Conservation (phyloP, 2,329 filamentous ascomycete genomes). For the Colletotrichum sp. region DNA sequence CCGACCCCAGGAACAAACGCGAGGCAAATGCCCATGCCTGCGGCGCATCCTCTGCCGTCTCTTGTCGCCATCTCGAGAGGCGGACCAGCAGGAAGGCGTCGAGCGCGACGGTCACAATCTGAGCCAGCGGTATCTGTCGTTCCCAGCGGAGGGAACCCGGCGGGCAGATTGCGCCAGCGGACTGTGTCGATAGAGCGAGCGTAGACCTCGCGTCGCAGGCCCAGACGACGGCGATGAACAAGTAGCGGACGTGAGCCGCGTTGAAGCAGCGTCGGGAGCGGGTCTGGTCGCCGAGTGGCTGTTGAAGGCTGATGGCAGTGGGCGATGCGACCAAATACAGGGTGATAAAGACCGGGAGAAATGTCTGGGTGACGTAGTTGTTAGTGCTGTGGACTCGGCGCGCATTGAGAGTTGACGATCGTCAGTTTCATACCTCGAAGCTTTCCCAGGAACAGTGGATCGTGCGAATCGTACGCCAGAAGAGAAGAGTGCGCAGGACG, state of each 20-base stretch:
- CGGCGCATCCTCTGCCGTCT: conserved; percentile 24
- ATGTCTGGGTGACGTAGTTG: conserved; percentile 26
- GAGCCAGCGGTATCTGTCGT: conserved; percentile 32
- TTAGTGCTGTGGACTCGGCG: background rate
- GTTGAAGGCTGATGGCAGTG: conserved; percentile 26
- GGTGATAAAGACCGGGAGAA: conserved; percentile 33
- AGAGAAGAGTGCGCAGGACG: conserved; percentile 30
- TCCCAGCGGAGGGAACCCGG: conserved; percentile 26
- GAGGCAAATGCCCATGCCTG: conserved; percentile 27
- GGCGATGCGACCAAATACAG: conserved; percentile 25
- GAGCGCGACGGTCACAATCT: conserved; percentile 29
- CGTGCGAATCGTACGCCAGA: conserved; percentile 35
- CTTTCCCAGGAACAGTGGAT: conserved; percentile 39
- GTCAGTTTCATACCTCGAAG: conserved; percentile 31
- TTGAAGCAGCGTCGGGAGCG: conserved; percentile 3
- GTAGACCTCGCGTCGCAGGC: conserved; percentile 32
- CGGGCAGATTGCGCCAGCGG: conserved; percentile 34
- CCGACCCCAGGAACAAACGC: conserved; percentile 26
- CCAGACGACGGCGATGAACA: conserved; percentile 33
- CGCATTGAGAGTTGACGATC: background rate
- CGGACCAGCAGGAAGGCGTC: conserved; percentile 35
- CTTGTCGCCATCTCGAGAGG: conserved; percentile 29
- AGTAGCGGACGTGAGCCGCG: conserved; percentile 21
- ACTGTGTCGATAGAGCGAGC: conserved; percentile 27
- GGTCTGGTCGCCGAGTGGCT: conserved; percentile 22